Base-by-base conservation (phyloP, 352 stramenopile species). In the Globisporangium emineosum region DNA sequence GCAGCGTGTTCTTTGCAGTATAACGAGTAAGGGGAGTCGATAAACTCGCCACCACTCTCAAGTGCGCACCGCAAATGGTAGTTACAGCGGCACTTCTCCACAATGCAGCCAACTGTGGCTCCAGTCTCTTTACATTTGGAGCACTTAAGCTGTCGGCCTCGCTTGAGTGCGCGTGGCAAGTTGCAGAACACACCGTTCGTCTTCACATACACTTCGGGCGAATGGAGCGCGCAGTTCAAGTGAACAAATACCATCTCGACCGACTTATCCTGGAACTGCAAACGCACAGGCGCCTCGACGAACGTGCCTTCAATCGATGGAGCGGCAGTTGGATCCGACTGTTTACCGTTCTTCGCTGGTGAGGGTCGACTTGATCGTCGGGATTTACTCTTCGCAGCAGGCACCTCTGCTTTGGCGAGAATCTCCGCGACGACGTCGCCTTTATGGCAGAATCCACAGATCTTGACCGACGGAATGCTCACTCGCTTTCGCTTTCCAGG, bases 211-310 rank as follows among this genome's bases (percentile, higher is more conserved):
- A 93, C 85, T 59, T 93, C 83, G 25, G 83, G 81, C 0, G 87
- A 93, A 52, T 96, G 86, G 5, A 93, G 62, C 49, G 85, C 83
- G 43, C 83, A 94, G 60, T 96, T 93, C 61, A 94, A 77, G 68
- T 96, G 86, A 27, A 94, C 75, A 65, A 86, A 79, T 57, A 88
- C 86, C 15, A 74, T 78, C 65, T 94, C 79, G 29, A 67, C 70
- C 40, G 79, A 73, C 47, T 89, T 90, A 62, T 94, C 83, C 23
- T 67, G 55, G 53, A 79, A 80, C 63, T 90, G 77, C n/a, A 94
- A 66, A 4, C 84, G 82, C 50, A 94, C 78, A 4, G 86, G 78
- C 3, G 80, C 81, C 17, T 93, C 85, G 15, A 93, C 83, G 47
- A 96, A 94, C 21, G 73, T 64, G 1, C 83, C 81, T 66, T 92